Evolutionary conservation across 1,284 basidiomycete genomes (phyloP).

Genomic region (Sporisorium scitamineum): DNA sequence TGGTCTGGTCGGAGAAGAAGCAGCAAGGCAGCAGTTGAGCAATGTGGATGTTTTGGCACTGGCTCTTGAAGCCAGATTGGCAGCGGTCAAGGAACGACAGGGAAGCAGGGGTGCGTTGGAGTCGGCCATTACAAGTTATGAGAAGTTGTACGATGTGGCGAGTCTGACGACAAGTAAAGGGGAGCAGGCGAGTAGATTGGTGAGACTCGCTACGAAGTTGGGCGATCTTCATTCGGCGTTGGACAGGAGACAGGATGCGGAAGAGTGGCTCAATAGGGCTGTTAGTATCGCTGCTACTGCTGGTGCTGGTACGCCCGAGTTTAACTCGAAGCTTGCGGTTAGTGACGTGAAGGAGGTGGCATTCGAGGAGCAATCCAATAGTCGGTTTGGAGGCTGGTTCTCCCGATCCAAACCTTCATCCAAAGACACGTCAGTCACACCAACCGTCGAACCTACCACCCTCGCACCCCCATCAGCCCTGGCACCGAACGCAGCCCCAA

Average conservation of each 20-base stretch:
- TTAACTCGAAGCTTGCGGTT: no score
- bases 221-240: conserved; percentile 48
- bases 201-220: conserved; percentile 59
- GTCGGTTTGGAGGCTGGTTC: conserved; percentile 21
- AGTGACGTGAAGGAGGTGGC: background rate
- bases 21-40: conserved; percentile 39
- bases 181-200: conserved; percentile 26
- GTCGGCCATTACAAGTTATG: conserved; percentile 36
- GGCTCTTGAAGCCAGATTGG: conserved; percentile 35
- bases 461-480: no score
- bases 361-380: background rate
- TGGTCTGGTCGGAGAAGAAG: conserved; percentile 24
- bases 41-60: conserved; percentile 46
- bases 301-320: conserved; percentile 12
- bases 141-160: conserved; percentile 38
- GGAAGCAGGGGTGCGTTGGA: conserved; percentile 30
- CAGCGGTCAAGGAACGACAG: conserved; percentile 46
- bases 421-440: background rate
- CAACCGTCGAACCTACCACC: background rate
- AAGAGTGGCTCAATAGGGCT: conserved; percentile 50
- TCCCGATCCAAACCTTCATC: background rate
- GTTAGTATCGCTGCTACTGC: conserved; percentile 46
- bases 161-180: background rate
- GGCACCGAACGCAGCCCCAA: background rate
- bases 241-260: conserved; percentile 34